phyloP scores from a whole-genome alignment of 768 basidiomycete genomes.

The Russula vinacea region DNA sequence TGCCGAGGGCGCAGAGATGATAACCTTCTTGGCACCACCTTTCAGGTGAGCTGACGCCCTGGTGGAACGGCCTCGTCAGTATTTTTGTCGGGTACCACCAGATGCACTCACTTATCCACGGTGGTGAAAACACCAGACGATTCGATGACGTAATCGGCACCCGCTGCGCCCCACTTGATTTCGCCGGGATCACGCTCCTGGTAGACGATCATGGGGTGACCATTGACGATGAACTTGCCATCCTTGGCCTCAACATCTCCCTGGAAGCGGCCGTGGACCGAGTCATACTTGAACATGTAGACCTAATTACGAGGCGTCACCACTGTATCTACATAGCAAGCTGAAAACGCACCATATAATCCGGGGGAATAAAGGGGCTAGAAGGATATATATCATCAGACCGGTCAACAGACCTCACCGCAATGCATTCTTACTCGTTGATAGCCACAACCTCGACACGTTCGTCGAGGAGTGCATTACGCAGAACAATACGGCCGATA shows the following conservation, averaged over 20 bases:
- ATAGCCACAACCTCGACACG: constrained; percentile 87
- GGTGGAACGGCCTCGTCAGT: neutral
- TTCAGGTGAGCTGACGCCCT: constrained; percentile 91
- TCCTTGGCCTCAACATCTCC: constrained; percentile 78
- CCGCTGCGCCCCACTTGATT: constrained; percentile 78
- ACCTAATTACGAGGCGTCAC: constrained; percentile 47
- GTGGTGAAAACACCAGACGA: constrained; percentile 99
- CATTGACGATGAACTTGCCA: constrained; percentile 85
- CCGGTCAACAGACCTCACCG: neutral
- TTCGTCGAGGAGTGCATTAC: constrained; percentile 79
- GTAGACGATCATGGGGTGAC: constrained; percentile 72
- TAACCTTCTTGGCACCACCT: constrained; percentile 99
- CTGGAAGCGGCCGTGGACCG: constrained; percentile 90
- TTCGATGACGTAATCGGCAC: constrained; percentile 93
- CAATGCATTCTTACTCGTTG: constrained; percentile 69
- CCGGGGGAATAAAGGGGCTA: constrained; percentile 95
- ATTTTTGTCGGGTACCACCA: no score
- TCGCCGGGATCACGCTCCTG: constrained; percentile 81
- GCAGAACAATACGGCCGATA: constrained; percentile 97
- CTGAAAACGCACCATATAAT: constrained; percentile 79
- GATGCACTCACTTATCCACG: constrained; percentile 63
- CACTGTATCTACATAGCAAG: neutral
- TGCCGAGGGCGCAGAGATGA: constrained; percentile 98
- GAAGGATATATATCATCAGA: constrained; percentile 1
- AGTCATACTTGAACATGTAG: constrained; percentile 99